Percentiles rank a stretch among this genome's conserved stretches.
Evolutionary conservation across 192 early-diverging fungal genomes (phyloP).

Genomic region (Podila horticola): DNA sequence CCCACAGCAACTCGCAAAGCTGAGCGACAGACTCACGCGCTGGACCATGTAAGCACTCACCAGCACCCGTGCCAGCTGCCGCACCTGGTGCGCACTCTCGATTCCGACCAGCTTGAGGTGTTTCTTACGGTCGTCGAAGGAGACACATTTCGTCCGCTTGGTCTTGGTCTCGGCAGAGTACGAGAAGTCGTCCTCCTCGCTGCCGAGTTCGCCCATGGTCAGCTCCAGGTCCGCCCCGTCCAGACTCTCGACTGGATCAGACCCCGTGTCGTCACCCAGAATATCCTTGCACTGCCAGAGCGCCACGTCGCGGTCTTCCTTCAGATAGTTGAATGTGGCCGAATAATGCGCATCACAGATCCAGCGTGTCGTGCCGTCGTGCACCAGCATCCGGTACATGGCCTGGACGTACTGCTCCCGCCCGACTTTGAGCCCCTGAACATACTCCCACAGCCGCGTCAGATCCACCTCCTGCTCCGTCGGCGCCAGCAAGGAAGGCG

Average conservation of each 20-base stretch:
- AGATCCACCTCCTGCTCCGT: conserved; percentile 10
- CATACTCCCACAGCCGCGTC: conserved; percentile 27
- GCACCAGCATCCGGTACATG: conserved; percentile 14
- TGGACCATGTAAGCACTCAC: conserved; percentile 11
- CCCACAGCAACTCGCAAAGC: not conserved
- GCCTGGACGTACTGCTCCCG: not conserved
- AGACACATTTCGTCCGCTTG: not conserved
- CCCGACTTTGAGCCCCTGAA: conserved; percentile 11
- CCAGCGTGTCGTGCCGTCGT: conserved; percentile 26
- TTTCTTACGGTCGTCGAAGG: conserved; percentile 19
- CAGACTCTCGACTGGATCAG: not conserved
- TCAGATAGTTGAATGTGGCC: conserved; percentile 8
- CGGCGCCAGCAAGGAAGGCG: not conserved
- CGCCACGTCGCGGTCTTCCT: conserved; percentile 6
- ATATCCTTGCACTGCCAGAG: conserved; percentile 14
- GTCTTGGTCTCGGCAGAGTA: not conserved
- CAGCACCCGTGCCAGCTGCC: not conserved
- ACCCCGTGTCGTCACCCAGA: conserved; percentile 5
- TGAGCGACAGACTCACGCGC: conserved; percentile 8
- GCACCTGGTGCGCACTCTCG: not conserved
- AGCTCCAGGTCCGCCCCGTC: not conserved
- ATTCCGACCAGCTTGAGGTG: conserved; percentile 8
- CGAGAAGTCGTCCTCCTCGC: not conserved
- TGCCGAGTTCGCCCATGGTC: not conserved
- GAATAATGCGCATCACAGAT: conserved; percentile 18